These are phyloP conservation scores for Lipomyces chichibuensis DNA, from an alignment of 805 yeast genomes.

Conservation along the genomic window DNA sequence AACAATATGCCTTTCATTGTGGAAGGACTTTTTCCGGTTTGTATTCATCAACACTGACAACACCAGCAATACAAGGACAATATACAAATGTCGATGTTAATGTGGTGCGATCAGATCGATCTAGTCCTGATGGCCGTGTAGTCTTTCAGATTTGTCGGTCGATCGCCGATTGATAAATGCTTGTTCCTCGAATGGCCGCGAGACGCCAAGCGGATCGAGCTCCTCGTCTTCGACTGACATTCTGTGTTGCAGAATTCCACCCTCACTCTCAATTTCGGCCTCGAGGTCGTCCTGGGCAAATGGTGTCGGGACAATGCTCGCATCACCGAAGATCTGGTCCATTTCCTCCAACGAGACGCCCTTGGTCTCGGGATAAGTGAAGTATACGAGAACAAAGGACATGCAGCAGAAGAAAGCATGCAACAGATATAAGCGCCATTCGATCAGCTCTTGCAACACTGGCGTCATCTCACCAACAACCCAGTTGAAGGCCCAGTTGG, in stretches of 20 bases:
- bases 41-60: background rate
- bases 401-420: conserved; percentile 78
- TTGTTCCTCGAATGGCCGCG: conserved; percentile 24
- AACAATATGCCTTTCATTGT: background rate
- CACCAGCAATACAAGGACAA: background rate
- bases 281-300: conserved; percentile 26
- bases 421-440: conserved; percentile 79
- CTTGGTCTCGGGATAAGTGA: conserved; percentile 84
- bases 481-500: conserved; percentile 92
- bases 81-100: background rate
- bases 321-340: conserved; percentile 85
- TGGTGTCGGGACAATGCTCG: conserved; percentile 40
- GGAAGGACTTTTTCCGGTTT: background rate
- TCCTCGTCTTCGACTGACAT: conserved; percentile 2
- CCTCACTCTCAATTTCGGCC: conserved; percentile 38
- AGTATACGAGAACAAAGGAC: conserved; percentile 72
- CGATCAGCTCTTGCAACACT: conserved; percentile 70
- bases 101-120: background rate
- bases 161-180: conserved; percentile 15
- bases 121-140: background rate
- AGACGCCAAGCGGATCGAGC: background rate
- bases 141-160: background rate
- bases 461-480: conserved; percentile 93
- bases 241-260: conserved; percentile 17
- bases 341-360: conserved; percentile 88